These are phyloP conservation scores for Candida hungchunana DNA, from an alignment of 805 yeast genomes.

Conservation along the genomic window DNA sequence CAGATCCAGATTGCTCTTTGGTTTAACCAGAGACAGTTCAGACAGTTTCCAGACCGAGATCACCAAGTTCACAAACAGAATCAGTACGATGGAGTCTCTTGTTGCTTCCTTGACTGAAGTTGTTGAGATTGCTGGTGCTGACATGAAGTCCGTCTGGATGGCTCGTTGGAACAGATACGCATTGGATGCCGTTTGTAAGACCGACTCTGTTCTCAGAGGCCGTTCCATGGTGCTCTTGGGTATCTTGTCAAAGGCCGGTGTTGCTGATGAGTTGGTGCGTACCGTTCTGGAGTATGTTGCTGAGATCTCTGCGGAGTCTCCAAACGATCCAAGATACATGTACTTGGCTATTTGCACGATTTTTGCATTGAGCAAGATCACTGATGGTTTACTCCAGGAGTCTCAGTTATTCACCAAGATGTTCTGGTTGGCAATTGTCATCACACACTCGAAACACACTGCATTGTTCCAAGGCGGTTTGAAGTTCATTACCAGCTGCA, in stretches of 20 bases:
- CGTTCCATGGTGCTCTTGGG: conserved; percentile 70
- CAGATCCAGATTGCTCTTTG: conserved; percentile 64
- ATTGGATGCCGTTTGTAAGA: conserved; percentile 54
- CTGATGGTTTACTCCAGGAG: conserved; percentile 34
- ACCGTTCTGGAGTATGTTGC: conserved; percentile 32
- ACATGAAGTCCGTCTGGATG: conserved; percentile 52
- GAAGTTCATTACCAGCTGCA: conserved; percentile 33
- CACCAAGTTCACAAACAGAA: conserved; percentile 35
- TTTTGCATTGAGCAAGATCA: conserved; percentile 36
- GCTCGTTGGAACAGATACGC: conserved; percentile 63
- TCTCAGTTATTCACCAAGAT: conserved; percentile 28
- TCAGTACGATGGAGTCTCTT: conserved; percentile 49
- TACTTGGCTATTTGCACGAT: conserved; percentile 32
- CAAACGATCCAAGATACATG: conserved; percentile 23
- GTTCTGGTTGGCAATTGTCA: conserved; percentile 35
- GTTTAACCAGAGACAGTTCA: conserved; percentile 53
- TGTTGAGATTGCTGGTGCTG: conserved; percentile 45
- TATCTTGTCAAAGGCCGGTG: conserved; percentile 57
- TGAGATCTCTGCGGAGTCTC: conserved; percentile 28
- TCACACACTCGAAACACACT: conserved; percentile 31
- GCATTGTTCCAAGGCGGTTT: conserved; percentile 38
- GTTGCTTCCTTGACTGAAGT: conserved; percentile 52
- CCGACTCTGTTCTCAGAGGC: conserved; percentile 56
- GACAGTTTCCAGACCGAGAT: conserved; percentile 32
- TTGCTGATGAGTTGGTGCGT: conserved; percentile 49